Percentiles rank a stretch among this genome's conserved stretches.
phyloP scores from a whole-genome alignment of 495 filamentous ascomycete species.

The Penicillium pulvis region DNA sequence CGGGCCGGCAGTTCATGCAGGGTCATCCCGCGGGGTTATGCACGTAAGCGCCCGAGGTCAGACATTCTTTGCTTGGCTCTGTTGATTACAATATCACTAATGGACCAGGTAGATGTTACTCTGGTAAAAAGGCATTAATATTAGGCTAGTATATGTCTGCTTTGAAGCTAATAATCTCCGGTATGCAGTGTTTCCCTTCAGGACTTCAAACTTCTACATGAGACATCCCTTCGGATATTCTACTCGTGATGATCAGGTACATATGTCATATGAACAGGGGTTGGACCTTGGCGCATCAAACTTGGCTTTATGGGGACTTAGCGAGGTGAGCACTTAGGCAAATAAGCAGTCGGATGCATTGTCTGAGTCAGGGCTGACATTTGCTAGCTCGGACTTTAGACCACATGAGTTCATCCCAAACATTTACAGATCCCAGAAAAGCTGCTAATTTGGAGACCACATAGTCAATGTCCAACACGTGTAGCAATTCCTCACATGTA shows the following conservation, averaged over 20 bases:
- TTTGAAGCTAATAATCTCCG: too few relatives aligned
- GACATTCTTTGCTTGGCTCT: not conserved
- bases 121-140: too few relatives aligned
- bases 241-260: too few relatives aligned
- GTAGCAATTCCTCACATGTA: too few relatives aligned
- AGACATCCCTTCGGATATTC: not conserved
- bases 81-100: not conserved
- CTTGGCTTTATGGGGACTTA: not conserved
- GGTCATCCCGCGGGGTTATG: not conserved
- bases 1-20: not conserved
- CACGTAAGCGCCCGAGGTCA: not conserved
- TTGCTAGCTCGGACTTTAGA: not conserved
- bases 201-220: not conserved
- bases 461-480: too few relatives aligned
- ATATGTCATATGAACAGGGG: not conserved
- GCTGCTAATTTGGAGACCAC: too few relatives aligned
- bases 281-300: not conserved
- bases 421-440: not conserved
- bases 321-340: not conserved
- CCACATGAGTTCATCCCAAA: not conserved
- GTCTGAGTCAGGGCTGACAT: constrained; percentile 3
- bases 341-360: not conserved
- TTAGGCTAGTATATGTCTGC: too few relatives aligned
- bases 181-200: too few relatives aligned
- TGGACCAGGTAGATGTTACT: too few relatives aligned